Conservation (phyloP, 1,284 basidiomycete genomes). For the Ustilago nuda region DNA sequence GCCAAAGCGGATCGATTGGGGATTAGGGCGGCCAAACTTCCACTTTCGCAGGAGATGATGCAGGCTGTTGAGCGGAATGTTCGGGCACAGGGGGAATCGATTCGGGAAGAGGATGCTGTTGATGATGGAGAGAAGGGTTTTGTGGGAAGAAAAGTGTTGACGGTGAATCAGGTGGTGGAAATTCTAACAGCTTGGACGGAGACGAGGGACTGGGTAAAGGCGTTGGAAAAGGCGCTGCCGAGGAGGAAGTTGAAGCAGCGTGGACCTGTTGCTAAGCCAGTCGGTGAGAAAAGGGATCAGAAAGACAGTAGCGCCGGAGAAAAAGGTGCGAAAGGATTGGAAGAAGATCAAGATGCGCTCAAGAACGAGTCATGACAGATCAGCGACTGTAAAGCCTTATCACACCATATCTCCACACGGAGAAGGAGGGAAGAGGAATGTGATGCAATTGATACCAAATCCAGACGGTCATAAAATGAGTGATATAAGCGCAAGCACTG, state of each 20-base stretch:
- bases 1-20: constrained; percentile 82
- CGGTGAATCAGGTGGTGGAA: constrained; percentile 94
- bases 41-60: constrained; percentile 78
- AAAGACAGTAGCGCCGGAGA: not conserved
- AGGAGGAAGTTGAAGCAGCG: constrained; percentile 37
- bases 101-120: constrained; percentile 4
- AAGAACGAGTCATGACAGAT: constrained; percentile 7
- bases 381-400: too few species aligned
- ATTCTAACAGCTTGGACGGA: constrained; percentile 87
- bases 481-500: not conserved
- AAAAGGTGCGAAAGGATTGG: not conserved
- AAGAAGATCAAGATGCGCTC: constrained; percentile 20
- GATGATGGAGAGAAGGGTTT: constrained; percentile 24
- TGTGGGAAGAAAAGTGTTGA: constrained; percentile 82
- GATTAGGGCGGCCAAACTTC: constrained; percentile 87
- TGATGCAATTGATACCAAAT: constrained; percentile 1
- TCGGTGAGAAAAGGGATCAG: not conserved
- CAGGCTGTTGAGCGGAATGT: constrained; percentile 68
- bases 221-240: constrained; percentile 70
- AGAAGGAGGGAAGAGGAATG: not conserved
- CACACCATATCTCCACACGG: not conserved
- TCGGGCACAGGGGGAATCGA: constrained; percentile 30
- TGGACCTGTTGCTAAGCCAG: constrained; percentile 15
- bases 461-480: constrained; percentile 1
- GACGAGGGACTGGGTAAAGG: constrained; percentile 60